A percentile compares a stretch with the other conserved stretches of the same genome.
Conservation (phyloP, 306 rosid genomes). For the Rosa lucieae region DNA sequence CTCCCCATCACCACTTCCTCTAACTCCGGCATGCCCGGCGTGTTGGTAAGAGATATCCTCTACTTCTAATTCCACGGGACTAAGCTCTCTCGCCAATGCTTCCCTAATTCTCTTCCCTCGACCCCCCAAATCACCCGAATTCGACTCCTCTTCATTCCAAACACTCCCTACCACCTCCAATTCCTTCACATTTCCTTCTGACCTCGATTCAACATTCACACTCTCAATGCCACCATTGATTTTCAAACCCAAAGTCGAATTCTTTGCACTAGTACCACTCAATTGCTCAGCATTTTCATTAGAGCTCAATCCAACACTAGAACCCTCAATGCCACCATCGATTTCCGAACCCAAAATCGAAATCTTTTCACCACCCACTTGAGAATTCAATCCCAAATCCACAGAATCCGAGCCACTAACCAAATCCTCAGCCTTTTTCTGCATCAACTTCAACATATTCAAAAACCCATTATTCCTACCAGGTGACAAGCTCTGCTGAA, state of each 20-base stretch:
- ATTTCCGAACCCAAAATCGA: background rate
- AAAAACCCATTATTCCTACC: constrained; percentile 91
- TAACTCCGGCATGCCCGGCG: constrained; percentile 74
- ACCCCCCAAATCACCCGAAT: constrained; percentile 43
- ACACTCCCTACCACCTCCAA: constrained; percentile 10
- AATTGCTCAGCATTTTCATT: constrained; percentile 10
- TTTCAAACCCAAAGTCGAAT: background rate
- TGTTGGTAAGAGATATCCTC: constrained; percentile 88
- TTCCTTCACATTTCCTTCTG: constrained; percentile 13
- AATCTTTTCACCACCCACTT: background rate
- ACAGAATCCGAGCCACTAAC: too few species aligned
- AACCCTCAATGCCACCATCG: background rate
- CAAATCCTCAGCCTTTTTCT: constrained; percentile 59
- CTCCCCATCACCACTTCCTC: constrained; percentile 71
- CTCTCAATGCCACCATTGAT: background rate
- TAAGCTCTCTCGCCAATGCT: constrained; percentile 54
- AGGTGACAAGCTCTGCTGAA: constrained; percentile 86
- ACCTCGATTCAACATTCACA: constrained; percentile 2
- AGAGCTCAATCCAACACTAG: constrained; percentile 3
- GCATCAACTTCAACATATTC: constrained; percentile 94
- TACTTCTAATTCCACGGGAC: constrained; percentile 57
- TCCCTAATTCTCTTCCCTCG: constrained; percentile 86
- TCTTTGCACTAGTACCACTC: background rate
- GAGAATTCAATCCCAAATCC: background rate
- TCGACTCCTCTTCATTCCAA: background rate